Conservation (phyloP, 176 grass and related monocot species). For the Cocos nucifera region DNA sequence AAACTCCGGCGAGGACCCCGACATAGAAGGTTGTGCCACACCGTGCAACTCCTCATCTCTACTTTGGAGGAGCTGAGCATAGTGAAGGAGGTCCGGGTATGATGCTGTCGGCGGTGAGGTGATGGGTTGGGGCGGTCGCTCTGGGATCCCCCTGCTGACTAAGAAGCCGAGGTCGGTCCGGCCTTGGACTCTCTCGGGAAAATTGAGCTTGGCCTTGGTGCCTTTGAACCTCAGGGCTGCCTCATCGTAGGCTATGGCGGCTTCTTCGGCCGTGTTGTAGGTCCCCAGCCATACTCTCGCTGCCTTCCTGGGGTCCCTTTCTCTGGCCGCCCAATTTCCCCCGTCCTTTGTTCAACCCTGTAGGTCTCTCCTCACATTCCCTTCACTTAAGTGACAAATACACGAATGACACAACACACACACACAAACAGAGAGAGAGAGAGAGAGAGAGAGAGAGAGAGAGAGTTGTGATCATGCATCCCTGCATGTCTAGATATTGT, state of each 20-base stretch:
- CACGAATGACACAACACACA: too few species aligned
- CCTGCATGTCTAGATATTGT: too few species aligned
- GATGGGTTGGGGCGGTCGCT: neutral
- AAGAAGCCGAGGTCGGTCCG: slow-evolving; percentile 1
- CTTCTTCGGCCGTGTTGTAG: neutral
- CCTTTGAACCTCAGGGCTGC: slow-evolving; percentile 3
- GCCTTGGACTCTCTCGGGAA: slow-evolving; percentile 6
- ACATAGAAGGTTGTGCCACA: neutral
- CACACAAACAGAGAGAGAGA: too few species aligned
- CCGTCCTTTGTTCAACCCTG: slow-evolving; percentile 6
- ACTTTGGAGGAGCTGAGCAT: slow-evolving; percentile 74
- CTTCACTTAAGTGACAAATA: neutral
- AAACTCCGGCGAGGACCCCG: slow-evolving; percentile 32
- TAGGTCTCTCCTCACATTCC: neutral
- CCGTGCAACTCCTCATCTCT: slow-evolving; percentile 7
- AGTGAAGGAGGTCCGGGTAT: slow-evolving; percentile 50
- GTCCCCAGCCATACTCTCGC: slow-evolving; percentile 1
- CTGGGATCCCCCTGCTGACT: neutral
- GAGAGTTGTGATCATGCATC: too few species aligned
- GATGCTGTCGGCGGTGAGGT: neutral
- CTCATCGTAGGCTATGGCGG: slow-evolving; percentile 5
- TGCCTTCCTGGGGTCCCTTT: slow-evolving; percentile 3
- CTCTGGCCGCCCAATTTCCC: slow-evolving; percentile 17
- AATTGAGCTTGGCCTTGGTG: slow-evolving; percentile 9
- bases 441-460: too few species aligned